Conservation (phyloP, 805 yeast species). For the Pichia membranifaciens region DNA sequence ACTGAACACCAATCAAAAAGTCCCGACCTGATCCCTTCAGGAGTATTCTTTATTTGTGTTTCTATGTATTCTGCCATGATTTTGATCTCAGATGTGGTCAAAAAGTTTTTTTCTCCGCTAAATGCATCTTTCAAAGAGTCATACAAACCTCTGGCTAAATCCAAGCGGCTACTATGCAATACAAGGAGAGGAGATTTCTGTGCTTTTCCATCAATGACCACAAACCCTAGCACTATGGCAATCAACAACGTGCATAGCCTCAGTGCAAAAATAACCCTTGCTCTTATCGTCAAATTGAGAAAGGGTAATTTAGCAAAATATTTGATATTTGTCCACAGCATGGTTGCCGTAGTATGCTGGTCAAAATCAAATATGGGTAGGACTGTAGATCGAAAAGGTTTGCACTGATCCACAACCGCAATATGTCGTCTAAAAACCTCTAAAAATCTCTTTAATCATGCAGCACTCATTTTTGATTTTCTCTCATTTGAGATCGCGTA, state of each 20-base stretch:
- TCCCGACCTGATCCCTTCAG: conserved; percentile 40
- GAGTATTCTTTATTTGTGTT: conserved; percentile 40
- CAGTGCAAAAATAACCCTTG: conserved; percentile 19
- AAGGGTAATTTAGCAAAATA: conserved; percentile 20
- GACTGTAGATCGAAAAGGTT: too few relatives aligned
- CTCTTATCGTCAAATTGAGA: conserved; percentile 23
- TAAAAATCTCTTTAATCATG: too few relatives aligned
- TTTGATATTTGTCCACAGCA: conserved; percentile 5
- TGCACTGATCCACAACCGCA: too few relatives aligned
- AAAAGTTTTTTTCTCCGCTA: conserved; percentile 22
- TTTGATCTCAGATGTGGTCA: conserved; percentile 46
- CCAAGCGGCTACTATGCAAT: conserved; percentile 46
- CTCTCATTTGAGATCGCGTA: too few relatives aligned
- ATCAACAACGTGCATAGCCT: conserved; percentile 14
- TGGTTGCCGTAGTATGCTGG: background rate
- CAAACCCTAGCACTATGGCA: conserved; percentile 1
- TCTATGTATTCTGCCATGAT: conserved; percentile 42
- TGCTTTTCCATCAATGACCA: conserved; percentile 5
- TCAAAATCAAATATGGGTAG: too few relatives aligned
- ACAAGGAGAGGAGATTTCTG: conserved; percentile 14
- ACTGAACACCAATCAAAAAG: conserved; percentile 44
- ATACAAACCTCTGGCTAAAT: conserved; percentile 50
- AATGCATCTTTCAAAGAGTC: conserved; percentile 32
- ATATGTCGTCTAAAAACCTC: too few relatives aligned
- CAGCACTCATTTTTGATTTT: too few relatives aligned